A percentile compares a stretch with the other conserved stretches of the same genome.
These are phyloP conservation scores for Astraeus odoratus DNA, from an alignment of 768 basidiomycete genomes.

Conservation along the genomic window DNA sequence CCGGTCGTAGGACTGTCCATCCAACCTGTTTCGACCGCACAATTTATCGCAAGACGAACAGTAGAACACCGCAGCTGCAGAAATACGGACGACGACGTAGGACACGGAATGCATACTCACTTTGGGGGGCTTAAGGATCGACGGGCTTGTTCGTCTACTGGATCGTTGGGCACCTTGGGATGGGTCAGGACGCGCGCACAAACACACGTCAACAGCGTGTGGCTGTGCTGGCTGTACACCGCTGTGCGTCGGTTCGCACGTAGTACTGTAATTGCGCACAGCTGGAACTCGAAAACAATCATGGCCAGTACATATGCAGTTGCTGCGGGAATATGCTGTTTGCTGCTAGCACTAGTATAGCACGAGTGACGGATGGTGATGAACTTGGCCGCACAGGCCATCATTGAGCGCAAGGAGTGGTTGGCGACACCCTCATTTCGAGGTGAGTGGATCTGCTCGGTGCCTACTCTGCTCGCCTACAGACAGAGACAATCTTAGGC, in stretches of 20 bases:
- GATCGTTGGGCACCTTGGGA: neutral
- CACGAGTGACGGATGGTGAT: no score
- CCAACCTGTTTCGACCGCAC: slow-evolving; percentile 8
- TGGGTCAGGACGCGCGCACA: slow-evolving; percentile 9
- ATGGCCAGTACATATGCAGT: no score
- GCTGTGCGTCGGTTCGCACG: neutral
- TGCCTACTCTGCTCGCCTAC: no score
- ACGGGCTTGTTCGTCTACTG: slow-evolving; percentile 25
- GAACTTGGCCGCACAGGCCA: no score
- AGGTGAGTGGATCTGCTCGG: no score
- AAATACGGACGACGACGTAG: neutral
- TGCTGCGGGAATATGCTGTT: no score
- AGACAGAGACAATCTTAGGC: no score
- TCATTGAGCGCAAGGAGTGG: no score
- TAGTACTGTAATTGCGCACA: neutral
- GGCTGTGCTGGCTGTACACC: slow-evolving; percentile 14
- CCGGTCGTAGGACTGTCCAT: slow-evolving; percentile 16
- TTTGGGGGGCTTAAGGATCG: slow-evolving; percentile 44
- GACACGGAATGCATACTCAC: slow-evolving; percentile 42
- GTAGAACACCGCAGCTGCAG: neutral
- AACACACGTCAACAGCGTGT: slow-evolving; percentile 18
- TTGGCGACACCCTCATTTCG: no score
- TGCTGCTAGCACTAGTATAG: no score
- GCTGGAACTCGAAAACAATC: no score
- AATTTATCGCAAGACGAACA: neutral